Evolutionary conservation across 805 yeast species (phyloP), one percentile per base, ranked within the genome.

Genomic region (Schizosaccharomyces octosporus): DNA sequence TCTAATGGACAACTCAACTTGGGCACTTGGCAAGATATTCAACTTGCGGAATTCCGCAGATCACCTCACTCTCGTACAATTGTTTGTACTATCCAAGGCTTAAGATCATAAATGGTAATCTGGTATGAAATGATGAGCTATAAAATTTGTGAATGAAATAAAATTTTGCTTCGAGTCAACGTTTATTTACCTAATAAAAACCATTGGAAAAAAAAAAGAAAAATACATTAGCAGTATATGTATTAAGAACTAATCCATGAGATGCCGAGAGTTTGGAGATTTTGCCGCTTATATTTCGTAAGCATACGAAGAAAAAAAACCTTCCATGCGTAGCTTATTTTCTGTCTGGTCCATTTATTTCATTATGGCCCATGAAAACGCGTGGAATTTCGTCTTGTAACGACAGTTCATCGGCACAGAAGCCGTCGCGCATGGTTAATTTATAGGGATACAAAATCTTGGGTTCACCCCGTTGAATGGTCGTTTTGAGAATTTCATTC

Each of bases 1-100:
- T 69, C 76, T 27, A 78, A 84, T 66, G 94, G 94, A 1, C 69
- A 74, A 42, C 72, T 85, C 62, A 83, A 82, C 0, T 75, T 82
- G 0, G 94, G 94, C 1, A 85, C 93, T 0, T 86, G 94, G 94
- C 94, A 85, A 69, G 94, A 93, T 0, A 77, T 86, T 54, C 85
- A 84, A 75, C 73, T 83, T 60, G 74, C 85, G 67, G 94, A 85
- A 69, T 85, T 86, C 71, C 76, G 94, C 66, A 74, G 75, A 58
- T 77, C 79, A 69, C 72, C 73, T 65, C 90, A 85, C 67, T 71
- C 81, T 7, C 76, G 94, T 67, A 77, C 77, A 62, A 72, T 85
- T 31, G 81, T 85, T 13, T 89, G 87, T 11, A 85, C 94, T 0
- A 76, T 85, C 65, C 80, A 84, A 65, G 94, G 93, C 27, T 31